Evolutionary conservation across 192 early-diverging fungal genomes (phyloP).

Genomic region (Helicostylum pulchrum): DNA sequence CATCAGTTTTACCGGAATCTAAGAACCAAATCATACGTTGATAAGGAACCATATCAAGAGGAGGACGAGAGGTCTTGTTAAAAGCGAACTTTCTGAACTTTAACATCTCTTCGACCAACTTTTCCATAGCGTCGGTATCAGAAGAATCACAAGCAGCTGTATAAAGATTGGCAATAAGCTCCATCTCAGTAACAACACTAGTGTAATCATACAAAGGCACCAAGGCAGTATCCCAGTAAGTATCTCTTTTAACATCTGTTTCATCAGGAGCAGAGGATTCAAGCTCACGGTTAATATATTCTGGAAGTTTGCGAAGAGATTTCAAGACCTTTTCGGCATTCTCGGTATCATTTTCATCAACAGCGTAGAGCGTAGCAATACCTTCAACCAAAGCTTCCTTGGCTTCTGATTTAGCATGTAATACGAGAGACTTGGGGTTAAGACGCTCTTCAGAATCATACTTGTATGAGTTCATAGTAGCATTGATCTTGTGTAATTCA

Average conservation of each 20-base stretch:
- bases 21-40: conserved; percentile 65
- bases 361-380: conserved; percentile 64
- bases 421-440: conserved; percentile 14
- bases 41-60: conserved; percentile 62
- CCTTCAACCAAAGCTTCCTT: conserved; percentile 67
- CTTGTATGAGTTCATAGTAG: conserved; percentile 16
- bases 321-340: conserved; percentile 38
- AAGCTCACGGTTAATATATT: conserved; percentile 10
- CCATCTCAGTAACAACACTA: conserved; percentile 49
- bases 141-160: conserved; percentile 5
- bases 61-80: conserved; percentile 49
- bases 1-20: conserved; percentile 24
- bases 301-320: conserved; percentile 50
- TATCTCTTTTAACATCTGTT: background rate
- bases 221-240: conserved; percentile 21
- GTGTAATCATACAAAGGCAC: conserved; percentile 41
- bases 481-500: conserved; percentile 32
- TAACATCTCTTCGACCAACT: conserved; percentile 34
- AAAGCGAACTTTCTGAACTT: conserved; percentile 40
- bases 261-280: background rate
- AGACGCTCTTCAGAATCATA: conserved; percentile 17
- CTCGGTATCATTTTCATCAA: conserved; percentile 52
- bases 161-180: conserved; percentile 41
- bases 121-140: conserved; percentile 12
- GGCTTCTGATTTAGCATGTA: conserved; percentile 37